Evolutionary conservation across 352 stramenopile species (phyloP).

Genomic region (Phytophthora hibernalis): DNA sequence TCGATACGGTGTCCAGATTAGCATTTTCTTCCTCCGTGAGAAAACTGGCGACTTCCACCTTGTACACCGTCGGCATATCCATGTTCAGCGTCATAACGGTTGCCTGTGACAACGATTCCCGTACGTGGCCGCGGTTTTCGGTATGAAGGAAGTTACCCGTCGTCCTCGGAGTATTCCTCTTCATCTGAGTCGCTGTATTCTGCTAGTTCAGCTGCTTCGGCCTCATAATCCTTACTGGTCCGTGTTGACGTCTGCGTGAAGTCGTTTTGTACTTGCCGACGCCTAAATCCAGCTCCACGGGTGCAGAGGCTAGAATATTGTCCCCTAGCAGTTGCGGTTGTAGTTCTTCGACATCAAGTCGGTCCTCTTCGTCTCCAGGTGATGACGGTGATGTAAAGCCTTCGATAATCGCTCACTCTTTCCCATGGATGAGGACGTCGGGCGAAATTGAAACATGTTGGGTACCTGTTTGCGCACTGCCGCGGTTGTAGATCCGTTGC

Average conservation of each 20-base stretch:
- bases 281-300: constrained; percentile 54
- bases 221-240: constrained; percentile 35
- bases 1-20: constrained; percentile 37
- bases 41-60: constrained; percentile 62
- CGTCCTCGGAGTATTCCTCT: constrained; percentile 27
- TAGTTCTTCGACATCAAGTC: constrained; percentile 44
- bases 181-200: constrained; percentile 43
- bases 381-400: constrained; percentile 41
- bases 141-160: constrained; percentile 48
- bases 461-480: constrained; percentile 47
- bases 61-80: constrained; percentile 37
- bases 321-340: constrained; percentile 39
- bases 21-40: constrained; percentile 54
- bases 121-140: constrained; percentile 26
- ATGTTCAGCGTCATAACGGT: constrained; percentile 37
- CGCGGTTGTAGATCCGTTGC: constrained; percentile 35
- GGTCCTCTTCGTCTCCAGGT: constrained; percentile 44
- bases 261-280: constrained; percentile 66
- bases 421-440: constrained; percentile 44
- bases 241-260: constrained; percentile 26
- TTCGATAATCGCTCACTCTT: constrained; percentile 51
- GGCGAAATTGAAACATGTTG: constrained; percentile 75
- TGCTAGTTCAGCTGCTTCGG: constrained; percentile 41
- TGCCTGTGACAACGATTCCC: constrained; percentile 31
- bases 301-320: constrained; percentile 28